Conservation (phyloP, 106 monocot genomes). For the Agapanthus africanus region DNA sequence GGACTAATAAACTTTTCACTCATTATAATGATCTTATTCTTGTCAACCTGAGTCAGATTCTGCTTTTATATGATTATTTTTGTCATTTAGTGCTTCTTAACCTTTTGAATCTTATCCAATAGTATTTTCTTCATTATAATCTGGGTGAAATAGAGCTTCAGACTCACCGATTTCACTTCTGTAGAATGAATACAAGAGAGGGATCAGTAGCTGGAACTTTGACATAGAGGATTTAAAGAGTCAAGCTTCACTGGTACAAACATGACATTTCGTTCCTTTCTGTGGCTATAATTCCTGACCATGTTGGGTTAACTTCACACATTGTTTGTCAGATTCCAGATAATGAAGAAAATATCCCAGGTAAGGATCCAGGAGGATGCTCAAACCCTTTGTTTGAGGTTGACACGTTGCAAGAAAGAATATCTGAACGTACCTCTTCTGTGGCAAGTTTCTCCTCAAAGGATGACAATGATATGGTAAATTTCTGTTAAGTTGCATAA, state of each 20-base stretch:
- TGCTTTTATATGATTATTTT: neutral
- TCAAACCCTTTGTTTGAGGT: conserved; percentile 29
- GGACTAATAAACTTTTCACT: neutral
- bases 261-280: conserved; percentile 6
- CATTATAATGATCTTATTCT: neutral
- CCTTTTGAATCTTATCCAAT: neutral
- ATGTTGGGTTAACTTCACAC: neutral
- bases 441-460: conserved; percentile 23
- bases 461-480: conserved; percentile 27
- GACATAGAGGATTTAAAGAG: conserved; percentile 47
- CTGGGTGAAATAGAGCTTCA: neutral
- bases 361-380: conserved; percentile 24
- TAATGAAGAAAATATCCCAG: conserved; percentile 21
- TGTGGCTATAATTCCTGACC: neutral
- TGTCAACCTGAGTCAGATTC: neutral
- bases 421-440: conserved; percentile 10
- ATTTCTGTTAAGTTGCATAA: neutral
- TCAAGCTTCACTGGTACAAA: conserved; percentile 46
- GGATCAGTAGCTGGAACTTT: conserved; percentile 59
- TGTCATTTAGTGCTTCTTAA: neutral
- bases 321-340: conserved; percentile 32
- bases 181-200: conserved; percentile 61
- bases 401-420: conserved; percentile 18
- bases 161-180: neutral
- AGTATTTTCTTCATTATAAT: neutral